Evolutionary conservation across 768 basidiomycete species (phyloP).

Genomic region (Leccinum barrowsii): DNA sequence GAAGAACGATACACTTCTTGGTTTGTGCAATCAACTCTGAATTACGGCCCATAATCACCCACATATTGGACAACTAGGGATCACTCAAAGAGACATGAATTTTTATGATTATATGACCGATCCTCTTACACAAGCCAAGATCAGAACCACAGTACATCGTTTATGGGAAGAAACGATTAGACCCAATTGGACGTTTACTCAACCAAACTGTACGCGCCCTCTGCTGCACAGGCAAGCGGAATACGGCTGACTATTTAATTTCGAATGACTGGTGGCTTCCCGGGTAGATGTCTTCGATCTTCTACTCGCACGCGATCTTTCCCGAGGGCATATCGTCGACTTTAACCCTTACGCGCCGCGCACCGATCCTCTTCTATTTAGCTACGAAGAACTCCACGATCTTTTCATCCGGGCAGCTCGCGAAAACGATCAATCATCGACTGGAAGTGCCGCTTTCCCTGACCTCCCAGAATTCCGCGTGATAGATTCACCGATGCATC

Average conservation of each 20-base stretch:
- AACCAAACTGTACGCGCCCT: constrained; percentile 59
- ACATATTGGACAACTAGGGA: constrained; percentile 42
- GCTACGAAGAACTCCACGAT: constrained; percentile 66
- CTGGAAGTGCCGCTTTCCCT: neutral
- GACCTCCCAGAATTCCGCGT: constrained; percentile 50
- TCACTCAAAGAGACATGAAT: constrained; percentile 85
- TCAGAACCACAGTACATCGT: constrained; percentile 45
- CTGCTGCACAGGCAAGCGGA: neutral
- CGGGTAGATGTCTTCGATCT: constrained; percentile 75
- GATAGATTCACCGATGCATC: constrained; percentile 74
- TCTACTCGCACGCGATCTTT: constrained; percentile 77
- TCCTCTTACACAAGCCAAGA: constrained; percentile 45
- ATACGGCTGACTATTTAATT: neutral
- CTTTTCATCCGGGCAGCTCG: constrained; percentile 26
- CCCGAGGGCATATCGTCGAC: constrained; percentile 78
- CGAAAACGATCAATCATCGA: neutral
- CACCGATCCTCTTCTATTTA: constrained; percentile 87
- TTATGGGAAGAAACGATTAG: constrained; percentile 73
- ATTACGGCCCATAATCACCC: neutral
- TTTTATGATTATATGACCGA: constrained; percentile 85
- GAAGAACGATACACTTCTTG: constrained; percentile 62
- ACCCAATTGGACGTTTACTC: constrained; percentile 49
- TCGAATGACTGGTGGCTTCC: neutral
- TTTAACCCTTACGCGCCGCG: constrained; percentile 85
- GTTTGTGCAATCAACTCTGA: constrained; percentile 36